Percentiles rank a stretch among this genome's conserved stretches.
phyloP scores from a whole-genome alignment of 352 stramenopile species.

The Phytophthora pluvialis region DNA sequence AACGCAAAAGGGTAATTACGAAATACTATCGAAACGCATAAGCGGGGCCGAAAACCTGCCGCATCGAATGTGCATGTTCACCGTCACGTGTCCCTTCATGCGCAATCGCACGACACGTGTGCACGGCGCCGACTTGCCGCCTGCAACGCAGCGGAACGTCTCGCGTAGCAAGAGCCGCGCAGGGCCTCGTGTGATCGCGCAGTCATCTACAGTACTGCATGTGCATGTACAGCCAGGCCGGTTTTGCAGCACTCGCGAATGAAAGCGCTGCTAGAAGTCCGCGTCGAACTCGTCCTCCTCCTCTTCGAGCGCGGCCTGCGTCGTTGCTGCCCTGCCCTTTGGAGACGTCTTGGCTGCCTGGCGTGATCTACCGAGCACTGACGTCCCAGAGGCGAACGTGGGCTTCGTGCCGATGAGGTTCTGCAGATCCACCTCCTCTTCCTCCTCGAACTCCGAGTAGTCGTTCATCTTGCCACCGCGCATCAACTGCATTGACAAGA shows the following conservation, averaged over 20 bases:
- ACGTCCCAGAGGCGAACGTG: constrained; percentile 5
- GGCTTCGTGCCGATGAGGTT: constrained; percentile 69
- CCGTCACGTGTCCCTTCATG: constrained; percentile 11
- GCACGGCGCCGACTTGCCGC: neutral
- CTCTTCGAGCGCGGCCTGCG: constrained; percentile 4
- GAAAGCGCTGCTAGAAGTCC: constrained; percentile 47
- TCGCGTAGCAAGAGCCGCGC: neutral
- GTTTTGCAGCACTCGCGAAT: constrained; percentile 7
- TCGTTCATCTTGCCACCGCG: constrained; percentile 78
- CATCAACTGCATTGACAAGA: constrained; percentile 49
- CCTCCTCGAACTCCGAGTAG: constrained; percentile 84
- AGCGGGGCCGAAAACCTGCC: too few relatives aligned
- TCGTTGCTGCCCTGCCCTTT: constrained; percentile 23
- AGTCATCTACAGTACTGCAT: neutral
- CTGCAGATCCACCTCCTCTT: constrained; percentile 77
- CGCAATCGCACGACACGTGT: constrained; percentile 23
- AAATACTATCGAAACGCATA: too few relatives aligned
- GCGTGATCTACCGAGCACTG: constrained; percentile 10
- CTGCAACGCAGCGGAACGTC: neutral
- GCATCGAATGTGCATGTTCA: neutral
- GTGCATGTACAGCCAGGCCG: neutral
- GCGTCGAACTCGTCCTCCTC: constrained; percentile 70
- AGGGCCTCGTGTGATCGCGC: constrained; percentile 7
- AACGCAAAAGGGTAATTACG: too few relatives aligned
- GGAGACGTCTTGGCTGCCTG: neutral